phyloP scores from a whole-genome alignment of 2,329 filamentous ascomycete genomes.

The Colletotrichum sidae region DNA sequence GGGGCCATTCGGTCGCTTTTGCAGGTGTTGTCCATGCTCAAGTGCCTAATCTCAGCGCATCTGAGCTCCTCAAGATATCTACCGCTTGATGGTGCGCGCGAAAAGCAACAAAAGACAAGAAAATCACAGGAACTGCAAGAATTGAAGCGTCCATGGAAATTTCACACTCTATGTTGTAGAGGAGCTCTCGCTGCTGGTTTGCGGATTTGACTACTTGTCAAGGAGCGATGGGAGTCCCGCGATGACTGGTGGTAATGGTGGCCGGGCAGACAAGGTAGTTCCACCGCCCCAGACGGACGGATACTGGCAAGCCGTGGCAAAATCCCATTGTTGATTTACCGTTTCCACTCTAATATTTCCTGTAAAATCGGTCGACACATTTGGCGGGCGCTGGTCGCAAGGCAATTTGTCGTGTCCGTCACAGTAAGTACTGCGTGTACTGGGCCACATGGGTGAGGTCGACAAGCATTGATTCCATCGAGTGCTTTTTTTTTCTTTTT shows the following conservation, averaged over 20 bases:
- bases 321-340: conserved; percentile 1
- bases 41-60: too few relatives aligned
- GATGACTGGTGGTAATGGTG: not conserved
- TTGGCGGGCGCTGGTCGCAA: not conserved
- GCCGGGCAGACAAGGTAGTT: not conserved
- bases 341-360: not conserved
- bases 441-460: too few relatives aligned
- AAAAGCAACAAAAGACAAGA: too few relatives aligned
- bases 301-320: not conserved
- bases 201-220: not conserved
- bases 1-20: too few relatives aligned
- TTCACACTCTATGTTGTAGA: too few relatives aligned
- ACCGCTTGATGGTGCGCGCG: too few relatives aligned
- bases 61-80: too few relatives aligned
- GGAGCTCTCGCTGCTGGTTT: conserved; percentile 8
- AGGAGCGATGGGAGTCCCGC: not conserved
- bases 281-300: not conserved
- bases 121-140: too few relatives aligned
- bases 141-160: too few relatives aligned
- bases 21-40: too few relatives aligned
- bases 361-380: not conserved
- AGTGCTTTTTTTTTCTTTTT: too few relatives aligned
- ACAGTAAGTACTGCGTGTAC: not conserved
- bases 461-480: too few relatives aligned
- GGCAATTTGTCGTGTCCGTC: not conserved